Conservation (phyloP, 805 yeast genomes). For the Candida maris region DNA sequence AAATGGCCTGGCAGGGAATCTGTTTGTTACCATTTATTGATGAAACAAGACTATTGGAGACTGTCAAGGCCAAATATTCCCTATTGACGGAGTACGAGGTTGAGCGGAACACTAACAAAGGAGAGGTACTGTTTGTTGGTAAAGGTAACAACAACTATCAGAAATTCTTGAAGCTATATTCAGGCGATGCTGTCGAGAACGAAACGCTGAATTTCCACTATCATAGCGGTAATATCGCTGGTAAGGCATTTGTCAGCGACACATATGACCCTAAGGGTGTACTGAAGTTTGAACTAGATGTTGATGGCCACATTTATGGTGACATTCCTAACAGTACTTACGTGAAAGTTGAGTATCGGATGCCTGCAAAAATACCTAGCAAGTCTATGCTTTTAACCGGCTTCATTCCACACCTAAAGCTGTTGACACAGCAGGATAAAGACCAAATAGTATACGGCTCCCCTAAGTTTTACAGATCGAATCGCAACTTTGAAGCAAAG, state of each 20-base stretch:
- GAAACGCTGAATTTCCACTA: conserved; percentile 41
- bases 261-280: conserved; percentile 35
- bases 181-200: conserved; percentile 28
- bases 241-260: conserved; percentile 40
- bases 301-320: conserved; percentile 33
- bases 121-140: conserved; percentile 68
- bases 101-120: conserved; percentile 64
- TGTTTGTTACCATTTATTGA: conserved; percentile 89
- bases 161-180: conserved; percentile 38
- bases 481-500: conserved; percentile 23
- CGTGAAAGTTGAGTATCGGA: conserved; percentile 47
- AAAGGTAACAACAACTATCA: conserved; percentile 51
- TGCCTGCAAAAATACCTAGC: conserved; percentile 58
- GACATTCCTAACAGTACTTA: conserved; percentile 38
- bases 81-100: conserved; percentile 63
- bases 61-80: conserved; percentile 63
- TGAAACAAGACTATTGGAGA: conserved; percentile 63
- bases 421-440: conserved; percentile 65
- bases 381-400: conserved; percentile 87
- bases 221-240: conserved; percentile 55
- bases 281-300: conserved; percentile 43
- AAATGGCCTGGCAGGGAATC: conserved; percentile 93
- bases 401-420: conserved; percentile 56
- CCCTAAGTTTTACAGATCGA: conserved; percentile 32
- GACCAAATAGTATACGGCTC: conserved; percentile 53